These are phyloP conservation scores for Pochonia chlamydosporia DNA, from an alignment of 2,329 filamentous ascomycete genomes.

Conservation along the genomic window DNA sequence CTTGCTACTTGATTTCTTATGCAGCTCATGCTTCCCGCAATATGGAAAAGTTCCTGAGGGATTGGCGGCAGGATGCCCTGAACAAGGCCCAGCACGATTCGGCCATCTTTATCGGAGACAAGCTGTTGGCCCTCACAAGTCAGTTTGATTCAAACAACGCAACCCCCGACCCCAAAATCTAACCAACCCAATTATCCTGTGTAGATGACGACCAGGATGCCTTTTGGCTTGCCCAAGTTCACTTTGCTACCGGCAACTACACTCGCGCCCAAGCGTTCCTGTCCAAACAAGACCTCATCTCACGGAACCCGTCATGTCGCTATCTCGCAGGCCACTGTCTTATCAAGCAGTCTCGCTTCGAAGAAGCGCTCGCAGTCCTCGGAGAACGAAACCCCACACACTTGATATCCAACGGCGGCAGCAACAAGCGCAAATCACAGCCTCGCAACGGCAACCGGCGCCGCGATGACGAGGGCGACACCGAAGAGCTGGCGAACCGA, in stretches of 20 bases:
- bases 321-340: constrained; percentile 93
- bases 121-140: constrained; percentile 92
- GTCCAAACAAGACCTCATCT: constrained; percentile 73
- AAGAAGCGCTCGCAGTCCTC: constrained; percentile 79
- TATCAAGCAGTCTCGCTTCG: constrained; percentile 84
- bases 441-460: constrained; percentile 26
- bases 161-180: background rate
- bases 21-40: constrained; percentile 14
- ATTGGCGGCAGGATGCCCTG: constrained; percentile 91
- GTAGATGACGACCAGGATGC: constrained; percentile 88
- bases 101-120: constrained; percentile 95
- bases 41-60: constrained; percentile 91
- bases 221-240: constrained; percentile 96
- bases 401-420: constrained; percentile 57
- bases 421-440: constrained; percentile 33
- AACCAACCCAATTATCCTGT: background rate
- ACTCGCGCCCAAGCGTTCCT: constrained; percentile 85
- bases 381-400: constrained; percentile 94
- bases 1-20: background rate
- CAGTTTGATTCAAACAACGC: constrained; percentile 25
- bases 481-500: constrained; percentile 68
- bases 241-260: constrained; percentile 94
- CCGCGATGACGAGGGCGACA: constrained; percentile 32
- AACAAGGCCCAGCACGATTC: constrained; percentile 96
- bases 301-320: constrained; percentile 77